Evolutionary conservation across 1,139 yeast genomes (phyloP).

Genomic region (Sugiyamaella xylanicola): DNA sequence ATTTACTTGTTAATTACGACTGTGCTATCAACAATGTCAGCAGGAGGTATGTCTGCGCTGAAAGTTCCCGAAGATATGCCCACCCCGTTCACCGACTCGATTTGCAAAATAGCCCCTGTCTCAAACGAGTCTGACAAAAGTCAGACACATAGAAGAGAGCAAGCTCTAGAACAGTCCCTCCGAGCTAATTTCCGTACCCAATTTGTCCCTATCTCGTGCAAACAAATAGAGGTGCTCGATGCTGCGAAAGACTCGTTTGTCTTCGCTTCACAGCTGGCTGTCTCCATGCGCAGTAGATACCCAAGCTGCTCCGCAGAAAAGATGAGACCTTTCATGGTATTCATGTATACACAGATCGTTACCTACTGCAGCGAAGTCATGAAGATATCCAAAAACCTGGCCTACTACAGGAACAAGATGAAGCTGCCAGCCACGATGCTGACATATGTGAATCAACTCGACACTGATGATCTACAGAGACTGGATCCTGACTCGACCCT

Average conservation of each 20-base stretch:
- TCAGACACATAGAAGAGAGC: neutral
- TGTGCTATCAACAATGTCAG: too few relatives aligned
- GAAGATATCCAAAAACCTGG: neutral
- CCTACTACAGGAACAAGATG: neutral
- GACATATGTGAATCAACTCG: neutral
- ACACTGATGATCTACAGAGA: neutral
- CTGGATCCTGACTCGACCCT: neutral
- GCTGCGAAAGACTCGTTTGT: neutral
- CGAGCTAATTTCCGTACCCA: conserved; percentile 4
- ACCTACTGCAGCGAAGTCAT: neutral
- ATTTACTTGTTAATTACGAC: too few relatives aligned
- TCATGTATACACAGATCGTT: neutral
- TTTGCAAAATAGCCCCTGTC: neutral
- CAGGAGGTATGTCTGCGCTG: neutral
- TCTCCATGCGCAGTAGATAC: neutral
- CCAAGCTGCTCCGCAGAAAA: too few relatives aligned
- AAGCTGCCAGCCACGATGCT: neutral
- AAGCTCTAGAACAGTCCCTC: neutral
- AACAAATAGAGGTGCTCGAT: neutral
- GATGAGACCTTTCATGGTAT: neutral
- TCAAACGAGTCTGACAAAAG: neutral
- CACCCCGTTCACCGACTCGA: neutral
- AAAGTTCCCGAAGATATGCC: neutral
- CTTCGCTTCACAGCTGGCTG: neutral
- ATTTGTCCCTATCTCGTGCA: neutral